Evolutionary conservation across 1,139 yeast species (phyloP).

Genomic region (Hyphopichia wangnamkhiaoensis): DNA sequence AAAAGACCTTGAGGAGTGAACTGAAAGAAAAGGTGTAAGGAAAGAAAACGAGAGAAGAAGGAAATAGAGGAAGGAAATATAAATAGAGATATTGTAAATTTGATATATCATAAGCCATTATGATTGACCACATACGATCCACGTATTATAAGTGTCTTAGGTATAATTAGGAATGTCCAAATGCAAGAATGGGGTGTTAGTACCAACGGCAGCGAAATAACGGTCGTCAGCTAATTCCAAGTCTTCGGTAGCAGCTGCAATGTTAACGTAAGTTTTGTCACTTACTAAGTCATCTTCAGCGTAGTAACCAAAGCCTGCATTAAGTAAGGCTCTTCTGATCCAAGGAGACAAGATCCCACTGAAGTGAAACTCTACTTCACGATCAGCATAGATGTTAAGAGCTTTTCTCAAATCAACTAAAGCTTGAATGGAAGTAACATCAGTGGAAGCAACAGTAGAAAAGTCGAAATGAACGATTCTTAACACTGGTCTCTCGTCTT

Average conservation of each 20-base stretch:
- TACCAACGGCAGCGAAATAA: slow-evolving; percentile 61
- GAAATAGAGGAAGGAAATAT: slow-evolving; percentile 5
- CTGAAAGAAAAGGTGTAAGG: background rate
- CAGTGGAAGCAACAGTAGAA: slow-evolving; percentile 71
- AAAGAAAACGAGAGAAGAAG: background rate
- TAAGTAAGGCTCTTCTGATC: slow-evolving; percentile 75
- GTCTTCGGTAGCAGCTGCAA: slow-evolving; percentile 36
- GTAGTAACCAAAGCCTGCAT: slow-evolving; percentile 77
- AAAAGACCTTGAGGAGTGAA: background rate
- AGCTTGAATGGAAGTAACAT: slow-evolving; percentile 78
- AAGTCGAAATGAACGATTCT: slow-evolving; percentile 79
- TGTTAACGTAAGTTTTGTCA: slow-evolving; percentile 41
- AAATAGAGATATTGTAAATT: too few relatives aligned
- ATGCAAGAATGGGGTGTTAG: slow-evolving; percentile 84
- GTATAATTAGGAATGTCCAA: slow-evolving; percentile 78
- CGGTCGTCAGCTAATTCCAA: slow-evolving; percentile 34
- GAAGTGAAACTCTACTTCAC: slow-evolving; percentile 87
- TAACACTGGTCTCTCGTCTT: slow-evolving; percentile 65
- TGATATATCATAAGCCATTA: too few relatives aligned
- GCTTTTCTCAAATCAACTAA: slow-evolving; percentile 76
- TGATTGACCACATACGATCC: background rate
- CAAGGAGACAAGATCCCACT: slow-evolving; percentile 84
- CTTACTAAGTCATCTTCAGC: slow-evolving; percentile 44
- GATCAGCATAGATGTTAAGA: slow-evolving; percentile 71
- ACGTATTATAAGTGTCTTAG: slow-evolving; percentile 8